Conservation (phyloP, 306 rosid species). For the Fragaria vesca region DNA sequence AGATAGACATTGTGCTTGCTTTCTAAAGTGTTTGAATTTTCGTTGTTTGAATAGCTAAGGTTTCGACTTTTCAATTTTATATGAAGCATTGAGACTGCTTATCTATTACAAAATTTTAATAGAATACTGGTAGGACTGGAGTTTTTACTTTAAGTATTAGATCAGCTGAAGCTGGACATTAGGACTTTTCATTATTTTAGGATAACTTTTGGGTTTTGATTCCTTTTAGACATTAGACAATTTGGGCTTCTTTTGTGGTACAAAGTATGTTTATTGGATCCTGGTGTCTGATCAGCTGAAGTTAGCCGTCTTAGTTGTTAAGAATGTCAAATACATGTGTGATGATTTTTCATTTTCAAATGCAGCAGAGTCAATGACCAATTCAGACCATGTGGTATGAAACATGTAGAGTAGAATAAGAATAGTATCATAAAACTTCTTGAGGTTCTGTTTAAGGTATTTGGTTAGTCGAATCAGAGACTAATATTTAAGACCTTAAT, state of each 20-base stretch:
- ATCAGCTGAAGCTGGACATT: background rate
- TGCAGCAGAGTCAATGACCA: background rate
- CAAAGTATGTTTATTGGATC: background rate
- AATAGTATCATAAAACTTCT: background rate
- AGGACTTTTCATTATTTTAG: background rate
- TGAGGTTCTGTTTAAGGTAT: background rate
- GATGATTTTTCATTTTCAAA: background rate
- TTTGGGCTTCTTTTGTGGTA: background rate
- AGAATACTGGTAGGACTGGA: background rate
- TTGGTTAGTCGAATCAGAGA: background rate
- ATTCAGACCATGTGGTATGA: background rate
- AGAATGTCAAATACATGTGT: background rate
- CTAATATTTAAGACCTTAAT: background rate
- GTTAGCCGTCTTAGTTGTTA: background rate
- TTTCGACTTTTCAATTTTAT: background rate
- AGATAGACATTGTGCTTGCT: too few relatives aligned
- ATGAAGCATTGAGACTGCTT: background rate
- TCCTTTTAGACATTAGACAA: background rate
- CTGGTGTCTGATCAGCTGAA: background rate
- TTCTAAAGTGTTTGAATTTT: background rate
- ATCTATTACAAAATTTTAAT: background rate
- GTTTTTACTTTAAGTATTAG: background rate
- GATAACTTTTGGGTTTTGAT: background rate
- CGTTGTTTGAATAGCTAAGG: background rate
- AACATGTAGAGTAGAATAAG: background rate